These are phyloP conservation scores for Geotrichum aggregatum DNA, from an alignment of 1,139 yeast species.

Conservation along the genomic window DNA sequence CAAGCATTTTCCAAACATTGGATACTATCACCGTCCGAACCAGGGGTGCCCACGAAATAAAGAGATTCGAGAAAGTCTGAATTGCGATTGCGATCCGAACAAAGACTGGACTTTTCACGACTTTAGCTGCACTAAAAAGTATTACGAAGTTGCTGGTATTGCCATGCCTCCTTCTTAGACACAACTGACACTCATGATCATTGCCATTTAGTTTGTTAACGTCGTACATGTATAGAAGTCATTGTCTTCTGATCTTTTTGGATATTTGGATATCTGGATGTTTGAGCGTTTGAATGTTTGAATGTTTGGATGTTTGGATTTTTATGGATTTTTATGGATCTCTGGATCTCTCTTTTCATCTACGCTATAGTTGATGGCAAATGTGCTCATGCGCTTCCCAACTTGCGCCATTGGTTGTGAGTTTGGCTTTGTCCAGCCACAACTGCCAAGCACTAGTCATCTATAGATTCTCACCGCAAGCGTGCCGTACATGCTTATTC, in stretches of 20 bases:
- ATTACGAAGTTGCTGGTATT: constrained; percentile 10
- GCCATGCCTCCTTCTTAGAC: neutral
- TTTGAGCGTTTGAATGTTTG: too few relatives aligned
- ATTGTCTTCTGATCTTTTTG: too few relatives aligned
- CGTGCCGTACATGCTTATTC: too few relatives aligned
- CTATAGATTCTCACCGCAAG: too few relatives aligned
- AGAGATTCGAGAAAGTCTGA: constrained; percentile 20
- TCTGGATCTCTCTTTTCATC: too few relatives aligned
- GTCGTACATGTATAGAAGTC: too few relatives aligned
- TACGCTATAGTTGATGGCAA: too few relatives aligned
- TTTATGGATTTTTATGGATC: too few relatives aligned
- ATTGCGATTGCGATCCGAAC: constrained; percentile 23
- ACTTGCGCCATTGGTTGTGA: constrained; percentile 4
- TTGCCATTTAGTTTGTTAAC: neutral
- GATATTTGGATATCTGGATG: too few relatives aligned
- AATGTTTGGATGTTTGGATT: too few relatives aligned
- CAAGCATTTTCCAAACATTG: constrained; percentile 78
- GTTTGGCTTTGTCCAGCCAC: neutral
- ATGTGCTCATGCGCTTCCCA: neutral
- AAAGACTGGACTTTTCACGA: constrained; percentile 14
- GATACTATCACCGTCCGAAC: constrained; percentile 74
- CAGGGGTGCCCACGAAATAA: constrained; percentile 58
- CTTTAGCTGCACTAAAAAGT: constrained; percentile 28
- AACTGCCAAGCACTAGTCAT: too few relatives aligned
- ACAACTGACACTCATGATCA: too few relatives aligned